Evolutionary conservation across 2,329 filamentous ascomycete genomes (phyloP), one percentile per base, ranked within the genome.

Genomic region (Arthroderma sp.): DNA sequence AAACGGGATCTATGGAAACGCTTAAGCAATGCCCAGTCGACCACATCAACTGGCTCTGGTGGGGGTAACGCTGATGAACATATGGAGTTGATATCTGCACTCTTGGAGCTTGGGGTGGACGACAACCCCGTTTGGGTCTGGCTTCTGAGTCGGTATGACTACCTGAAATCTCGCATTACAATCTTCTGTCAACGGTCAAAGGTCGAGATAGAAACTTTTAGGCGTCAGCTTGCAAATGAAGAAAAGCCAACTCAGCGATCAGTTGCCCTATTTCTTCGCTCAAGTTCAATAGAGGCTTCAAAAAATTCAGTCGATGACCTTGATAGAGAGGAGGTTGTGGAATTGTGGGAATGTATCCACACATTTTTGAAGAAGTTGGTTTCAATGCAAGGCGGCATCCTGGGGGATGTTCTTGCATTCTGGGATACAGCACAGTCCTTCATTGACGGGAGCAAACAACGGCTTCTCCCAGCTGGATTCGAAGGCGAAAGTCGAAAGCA

Each of bases 61-160:
- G 63, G 65, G 2, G 66, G 65, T 3, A 70, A 80, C 34, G 70
- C 75, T 4, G 86, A 89, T 57, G 86, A 94, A 60, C 83, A 95
- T 56, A 86, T 95, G 78, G 86, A 94, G 58, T 71, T 95, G 40
- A 96, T 98, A 44, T 74, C 80, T 22, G 72, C 95, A 32, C 72
- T 98, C 43, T 68, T 98, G n/a, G 89, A 98, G 62, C 71, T 98
- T 15, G 93, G 91, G 5, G 87, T 94, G 2, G 83, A 94, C 6
- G 87, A 96, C 48, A 98, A 94, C 55, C 91, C 91, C 1, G 94
- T 98, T 50, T 94, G 86, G 85, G 75, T 93, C 7, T 98, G 91
- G 88, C 77, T 98, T 28, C 70, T 89, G 45, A 94, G 86, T 57
- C 80, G 86, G 38, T 93, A 88, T 58, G 86, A 94, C 51, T 81